A percentile compares a stretch with the other conserved stretches of the same genome.
These are phyloP conservation scores for Pseudogymnoascus sp. DNA, from an alignment of 2,329 filamentous ascomycete genomes.

Conservation along the genomic window DNA sequence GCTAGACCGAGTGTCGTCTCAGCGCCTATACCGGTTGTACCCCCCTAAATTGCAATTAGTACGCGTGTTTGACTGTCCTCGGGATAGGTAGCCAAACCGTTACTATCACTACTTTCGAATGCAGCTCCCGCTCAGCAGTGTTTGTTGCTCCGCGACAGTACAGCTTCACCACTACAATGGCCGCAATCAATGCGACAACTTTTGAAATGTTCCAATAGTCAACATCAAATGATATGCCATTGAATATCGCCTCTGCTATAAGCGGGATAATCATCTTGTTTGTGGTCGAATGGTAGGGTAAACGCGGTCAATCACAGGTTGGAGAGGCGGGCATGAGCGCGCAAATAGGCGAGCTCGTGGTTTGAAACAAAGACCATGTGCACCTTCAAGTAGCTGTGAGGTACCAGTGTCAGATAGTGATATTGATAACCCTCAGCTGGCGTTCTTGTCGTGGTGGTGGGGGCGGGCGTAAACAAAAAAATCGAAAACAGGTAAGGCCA, in stretches of 20 bases:
- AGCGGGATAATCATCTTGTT: slow-evolving; percentile 26
- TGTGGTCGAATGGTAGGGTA: neutral
- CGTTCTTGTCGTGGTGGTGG: neutral
- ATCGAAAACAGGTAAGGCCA: neutral
- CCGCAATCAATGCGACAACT: slow-evolving; percentile 42
- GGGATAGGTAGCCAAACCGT: slow-evolving; percentile 47
- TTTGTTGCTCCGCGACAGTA: slow-evolving; percentile 73
- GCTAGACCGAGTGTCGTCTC: slow-evolving; percentile 68
- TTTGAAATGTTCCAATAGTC: slow-evolving; percentile 42
- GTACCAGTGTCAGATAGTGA: neutral
- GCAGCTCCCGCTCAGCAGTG: slow-evolving; percentile 71
- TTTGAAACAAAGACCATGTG: neutral
- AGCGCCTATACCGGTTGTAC: slow-evolving; percentile 87
- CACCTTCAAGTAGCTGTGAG: neutral
- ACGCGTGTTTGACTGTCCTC: neutral
- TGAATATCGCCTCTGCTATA: slow-evolving; percentile 19
- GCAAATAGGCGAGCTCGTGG: neutral
- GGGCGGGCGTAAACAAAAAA: slow-evolving; percentile 17
- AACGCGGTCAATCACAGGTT: neutral
- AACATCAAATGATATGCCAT: slow-evolving; percentile 19
- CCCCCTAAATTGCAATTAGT: slow-evolving; percentile 47
- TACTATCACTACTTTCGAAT: slow-evolving; percentile 87
- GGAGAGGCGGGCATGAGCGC: neutral
- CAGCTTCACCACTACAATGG: slow-evolving; percentile 55
- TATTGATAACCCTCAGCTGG: neutral